Evolutionary conservation across 805 yeast genomes (phyloP).

Genomic region (Candida sithepensis): DNA sequence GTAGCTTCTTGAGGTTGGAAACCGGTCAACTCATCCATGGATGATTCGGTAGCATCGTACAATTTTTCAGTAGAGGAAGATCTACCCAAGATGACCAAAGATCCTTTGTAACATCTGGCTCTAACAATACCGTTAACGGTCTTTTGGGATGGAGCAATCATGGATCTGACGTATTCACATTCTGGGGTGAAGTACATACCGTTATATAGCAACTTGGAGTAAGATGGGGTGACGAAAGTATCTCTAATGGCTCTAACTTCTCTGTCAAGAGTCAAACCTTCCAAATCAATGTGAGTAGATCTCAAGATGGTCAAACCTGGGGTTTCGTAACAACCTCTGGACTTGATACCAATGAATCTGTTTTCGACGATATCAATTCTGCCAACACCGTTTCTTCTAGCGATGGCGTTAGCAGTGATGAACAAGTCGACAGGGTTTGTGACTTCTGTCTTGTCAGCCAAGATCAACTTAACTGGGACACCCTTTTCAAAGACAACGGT

Average conservation of each 20-base stretch:
- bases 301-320: constrained; percentile 96
- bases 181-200: constrained; percentile 99
- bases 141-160: constrained; percentile 92
- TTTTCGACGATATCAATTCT: constrained; percentile 98
- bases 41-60: constrained; percentile 96
- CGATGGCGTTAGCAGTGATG: constrained; percentile 87
- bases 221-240: constrained; percentile 88
- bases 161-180: constrained; percentile 89
- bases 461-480: constrained; percentile 75
- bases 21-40: constrained; percentile 98
- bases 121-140: constrained; percentile 97
- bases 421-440: constrained; percentile 91
- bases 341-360: constrained; percentile 97
- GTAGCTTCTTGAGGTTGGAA: constrained; percentile 96
- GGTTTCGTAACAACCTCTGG: constrained; percentile 99
- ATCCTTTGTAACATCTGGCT: constrained; percentile 90
- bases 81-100: constrained; percentile 82
- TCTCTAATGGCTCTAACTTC: constrained; percentile 98
- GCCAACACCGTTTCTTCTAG: constrained; percentile 99
- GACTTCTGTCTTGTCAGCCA: constrained; percentile 53
- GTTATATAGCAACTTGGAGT: constrained; percentile 88
- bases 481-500: constrained; percentile 81
- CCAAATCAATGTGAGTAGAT: constrained; percentile 91
- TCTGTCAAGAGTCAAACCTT: constrained; percentile 95
- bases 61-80: constrained; percentile 92